Conservation (phyloP, 495 filamentous ascomycete genomes). For the Hypomontagnella submonticulosa region DNA sequence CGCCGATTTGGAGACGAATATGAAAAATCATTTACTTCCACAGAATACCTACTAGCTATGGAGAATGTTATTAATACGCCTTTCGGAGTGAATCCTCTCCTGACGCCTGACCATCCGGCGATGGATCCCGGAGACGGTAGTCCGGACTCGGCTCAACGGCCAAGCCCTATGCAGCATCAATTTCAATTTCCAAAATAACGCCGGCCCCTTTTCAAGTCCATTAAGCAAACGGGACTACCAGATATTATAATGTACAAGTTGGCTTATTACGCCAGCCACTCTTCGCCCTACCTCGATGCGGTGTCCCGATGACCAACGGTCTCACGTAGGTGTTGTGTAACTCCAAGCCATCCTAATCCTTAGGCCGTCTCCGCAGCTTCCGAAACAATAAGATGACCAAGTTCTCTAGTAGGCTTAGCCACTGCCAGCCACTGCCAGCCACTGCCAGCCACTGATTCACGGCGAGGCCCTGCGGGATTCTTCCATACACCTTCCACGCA, state of each 20-base stretch:
- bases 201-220: constrained; percentile 1
- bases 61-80: too few relatives aligned
- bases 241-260: not conserved
- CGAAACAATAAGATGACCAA: constrained; percentile 36
- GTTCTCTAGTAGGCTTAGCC: not conserved
- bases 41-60: not conserved
- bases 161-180: too few relatives aligned
- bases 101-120: too few relatives aligned
- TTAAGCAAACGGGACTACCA: not conserved
- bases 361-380: constrained; percentile 24
- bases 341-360: constrained; percentile 8
- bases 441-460: constrained; percentile 1
- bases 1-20: not conserved
- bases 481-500: constrained; percentile 43
- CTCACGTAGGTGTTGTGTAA: constrained; percentile 25
- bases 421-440: not conserved
- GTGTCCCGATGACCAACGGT: constrained; percentile 34
- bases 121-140: too few relatives aligned
- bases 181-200: too few relatives aligned
- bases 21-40: not conserved
- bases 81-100: too few relatives aligned
- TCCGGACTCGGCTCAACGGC: too few relatives aligned
- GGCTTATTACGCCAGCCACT: not conserved
- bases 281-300: constrained; percentile 22
- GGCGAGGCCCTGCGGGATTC: constrained; percentile 16